Percentiles rank a stretch among this genome's conserved stretches.
Evolutionary conservation across 2,329 filamentous ascomycete genomes (phyloP).

Genomic region (Alternaria hordeiaustralica): DNA sequence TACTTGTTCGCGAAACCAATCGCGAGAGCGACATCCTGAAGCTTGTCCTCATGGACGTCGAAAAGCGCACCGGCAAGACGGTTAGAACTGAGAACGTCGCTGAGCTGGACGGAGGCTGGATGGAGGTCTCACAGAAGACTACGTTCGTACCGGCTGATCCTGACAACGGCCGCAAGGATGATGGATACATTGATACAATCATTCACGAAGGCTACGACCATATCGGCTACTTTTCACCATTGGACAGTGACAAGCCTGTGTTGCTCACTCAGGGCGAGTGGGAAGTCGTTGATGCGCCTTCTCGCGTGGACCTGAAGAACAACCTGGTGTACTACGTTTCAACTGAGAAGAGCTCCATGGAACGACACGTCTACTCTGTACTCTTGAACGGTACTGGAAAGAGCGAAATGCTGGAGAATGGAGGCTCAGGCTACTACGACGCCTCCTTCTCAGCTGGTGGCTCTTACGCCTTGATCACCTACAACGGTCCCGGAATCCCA

Average conservation of each 20-base stretch:
- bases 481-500: conserved; percentile 83
- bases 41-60: conserved; percentile 83
- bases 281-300: conserved; percentile 88
- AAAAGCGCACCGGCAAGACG: conserved; percentile 73
- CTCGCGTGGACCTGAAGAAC: conserved; percentile 80
- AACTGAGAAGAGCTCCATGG: conserved; percentile 84
- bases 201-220: conserved; percentile 89
- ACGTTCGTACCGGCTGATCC: conserved; percentile 86
- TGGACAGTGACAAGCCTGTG: conserved; percentile 81
- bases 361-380: conserved; percentile 91
- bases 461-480: conserved; percentile 83
- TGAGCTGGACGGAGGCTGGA: conserved; percentile 93
- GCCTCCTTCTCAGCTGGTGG: conserved; percentile 84
- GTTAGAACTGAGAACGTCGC: conserved; percentile 81
- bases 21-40: conserved; percentile 91
- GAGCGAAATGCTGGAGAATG: conserved; percentile 74
- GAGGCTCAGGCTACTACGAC: conserved; percentile 76
- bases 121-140: conserved; percentile 89
- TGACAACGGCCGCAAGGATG: conserved; percentile 73
- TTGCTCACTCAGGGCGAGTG: conserved; percentile 88
- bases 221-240: conserved; percentile 87
- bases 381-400: conserved; percentile 79
- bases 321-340: conserved; percentile 91
- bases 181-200: conserved; percentile 92
- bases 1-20: conserved; percentile 90